Base-by-base conservation (phyloP, 345 rosid genomes). In the Camelina neglecta region DNA sequence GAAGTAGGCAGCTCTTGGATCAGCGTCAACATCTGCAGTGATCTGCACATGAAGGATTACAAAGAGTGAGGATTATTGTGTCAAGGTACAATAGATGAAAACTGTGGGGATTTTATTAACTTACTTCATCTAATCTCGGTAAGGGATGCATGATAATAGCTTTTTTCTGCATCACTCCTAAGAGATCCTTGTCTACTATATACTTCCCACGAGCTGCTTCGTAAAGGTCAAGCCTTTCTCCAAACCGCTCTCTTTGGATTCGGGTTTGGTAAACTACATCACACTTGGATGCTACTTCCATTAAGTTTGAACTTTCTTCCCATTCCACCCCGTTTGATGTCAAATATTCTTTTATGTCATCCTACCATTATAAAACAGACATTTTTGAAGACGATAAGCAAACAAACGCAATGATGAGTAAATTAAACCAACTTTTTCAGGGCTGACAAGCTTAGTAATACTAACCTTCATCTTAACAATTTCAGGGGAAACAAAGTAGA, bases 391-490 rank as follows among this genome's bases (percentile, higher is more conserved):
- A 41, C 0, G 36, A 36, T 51, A 74, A 39, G 42, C 47, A 71
- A 71, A 20, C 68, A 59, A 50, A 67, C 2, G 1, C 1, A 60
- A 29, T 24, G 8, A 35, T 54, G 0, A 41, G 2, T 50, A 23
- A 7, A 41, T 13, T 67, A 16, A 64, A 38, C 8, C n/a, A 65
- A 18, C 15, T 35, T 23, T 51, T 48, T 55, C 63, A 65, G 45
- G 31, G 15, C 4, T 11, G 66, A 42, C 21, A 21, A 41, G 16
- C 21, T 33, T 15, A 24, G 47, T 12, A 29, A 47, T 8, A 39
- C 81, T 63, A 50, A 95, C 99, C 97, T 95, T 95, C 98, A 95
- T 90, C 80, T 90, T 92, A n/a, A 95, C 98, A 7, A 92, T 84
- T 7, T 81, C 92, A 38, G 98, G 97, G 54, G 97, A 87, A 41